Evolutionary conservation across 2,329 filamentous ascomycete species (phyloP), one percentile per base, ranked within the genome.

Genomic region (Stemphylium vesicarium): DNA sequence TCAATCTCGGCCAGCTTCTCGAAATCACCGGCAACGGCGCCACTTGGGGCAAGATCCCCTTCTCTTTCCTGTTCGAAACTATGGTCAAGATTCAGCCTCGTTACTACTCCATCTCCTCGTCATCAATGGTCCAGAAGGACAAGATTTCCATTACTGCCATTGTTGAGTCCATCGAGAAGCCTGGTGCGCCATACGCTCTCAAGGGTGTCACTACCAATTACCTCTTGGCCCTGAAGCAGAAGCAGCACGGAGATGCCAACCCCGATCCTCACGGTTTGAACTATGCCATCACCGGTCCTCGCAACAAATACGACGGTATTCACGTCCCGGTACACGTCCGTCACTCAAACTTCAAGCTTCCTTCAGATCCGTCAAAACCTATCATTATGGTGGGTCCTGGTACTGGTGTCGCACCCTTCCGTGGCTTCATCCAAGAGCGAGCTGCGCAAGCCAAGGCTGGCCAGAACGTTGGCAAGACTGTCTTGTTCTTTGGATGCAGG

Each of bases 91-190:
- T 99, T 53, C 95, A 99, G 77, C 94, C 95, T 35, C 91, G 95
- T 44, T 99, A 98, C 83, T 99, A 99, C 82, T 99, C 96, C 44
- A 99, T 99, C 76, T 99, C 95, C 2, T 99, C 96, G 1, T 98
- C 95, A 0, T 97, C 95, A 6, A 77, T 92, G 8, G 93, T 96
- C 13, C 93, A 99, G 74, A 93, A 95, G 74, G 88, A 96, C 78
- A 94, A 92, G 80, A 92, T 99, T 64, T 91, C 95, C 57, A 90
- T 99, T 69, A 99, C 95, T 13, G 94, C 94, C 53, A 89, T 98
- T 36, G 94, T 99, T 55, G 95, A 98, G 76, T 91, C 88, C 11
- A 84, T 92, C 65, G 79, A 85, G 55, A 85, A 96, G 62, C 88
- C 92, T 16, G 90, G 90, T 63, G 88, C 91, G 43, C 82, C 85